A percentile compares a stretch with the other conserved stretches of the same genome.
Evolutionary conservation across 2,329 filamentous ascomycete species (phyloP).

Genomic region (Sordariomycetes sp.): DNA sequence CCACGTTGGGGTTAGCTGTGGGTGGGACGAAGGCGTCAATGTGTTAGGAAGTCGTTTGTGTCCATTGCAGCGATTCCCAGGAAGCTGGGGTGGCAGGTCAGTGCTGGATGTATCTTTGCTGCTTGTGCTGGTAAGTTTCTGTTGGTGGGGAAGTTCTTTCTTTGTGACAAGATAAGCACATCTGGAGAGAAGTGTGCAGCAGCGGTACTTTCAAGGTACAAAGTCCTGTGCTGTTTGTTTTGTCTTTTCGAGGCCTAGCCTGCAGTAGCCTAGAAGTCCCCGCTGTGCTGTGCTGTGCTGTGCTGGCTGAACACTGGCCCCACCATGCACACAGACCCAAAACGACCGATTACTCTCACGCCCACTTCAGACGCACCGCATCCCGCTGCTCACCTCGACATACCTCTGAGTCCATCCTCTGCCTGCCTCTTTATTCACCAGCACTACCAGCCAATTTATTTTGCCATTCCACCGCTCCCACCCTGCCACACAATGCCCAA

Average conservation of each 20-base stretch:
- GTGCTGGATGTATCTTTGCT: too few species aligned
- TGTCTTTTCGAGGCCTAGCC: not conserved
- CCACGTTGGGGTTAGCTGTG: not conserved
- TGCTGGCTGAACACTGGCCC: not conserved
- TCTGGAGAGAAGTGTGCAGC: not conserved
- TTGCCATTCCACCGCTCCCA: not conserved
- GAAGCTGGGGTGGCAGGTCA: too few species aligned
- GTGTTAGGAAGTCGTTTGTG: not conserved
- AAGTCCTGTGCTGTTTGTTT: not conserved
- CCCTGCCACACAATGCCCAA: not conserved
- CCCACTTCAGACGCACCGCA: not conserved
- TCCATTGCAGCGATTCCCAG: not conserved
- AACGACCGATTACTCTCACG: not conserved
- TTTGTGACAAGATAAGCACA: not conserved
- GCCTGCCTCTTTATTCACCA: not conserved
- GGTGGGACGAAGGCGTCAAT: not conserved
- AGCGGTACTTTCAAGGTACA: not conserved
- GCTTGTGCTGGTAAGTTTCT: too few species aligned
- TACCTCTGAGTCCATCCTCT: constrained; percentile 1
- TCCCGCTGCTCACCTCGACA: not conserved
- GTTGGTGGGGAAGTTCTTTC: too few species aligned
- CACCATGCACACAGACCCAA: too few species aligned
- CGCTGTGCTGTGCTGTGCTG: not conserved
- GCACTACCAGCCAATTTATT: not conserved
- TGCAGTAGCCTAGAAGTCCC: too few species aligned